Base-by-base conservation (phyloP, 768 basidiomycete genomes). In the Macrolepiota dolichaula region DNA sequence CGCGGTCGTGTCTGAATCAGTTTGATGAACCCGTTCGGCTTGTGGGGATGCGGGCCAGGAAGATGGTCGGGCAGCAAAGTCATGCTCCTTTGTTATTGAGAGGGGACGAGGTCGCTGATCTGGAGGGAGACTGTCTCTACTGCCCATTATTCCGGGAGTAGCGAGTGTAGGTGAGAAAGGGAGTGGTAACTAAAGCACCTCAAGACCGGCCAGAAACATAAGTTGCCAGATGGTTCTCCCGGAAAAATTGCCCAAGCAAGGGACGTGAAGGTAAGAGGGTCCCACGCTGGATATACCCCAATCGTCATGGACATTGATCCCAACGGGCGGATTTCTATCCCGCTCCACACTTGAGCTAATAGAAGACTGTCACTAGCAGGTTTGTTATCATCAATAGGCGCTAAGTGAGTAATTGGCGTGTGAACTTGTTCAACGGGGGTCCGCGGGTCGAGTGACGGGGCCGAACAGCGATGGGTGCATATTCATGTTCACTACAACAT, bases 1-100 rank as follows among this genome's bases (percentile, higher is more conserved):
- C 27, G 76, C 79, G n/a, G 83, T 77, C 22, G 75, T 76, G 57
- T 79, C 79, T 10, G 78, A 73, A 51, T 79, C 78, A 6, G 73
- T 71, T 22, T 65, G 63, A 13, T 63, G 52, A 35, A 11, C n/a
- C 58, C 59, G 56, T 2, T 63, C 57, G 36, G 19, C 29, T 46
- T 25, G 63, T 51, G 52, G 59, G 9, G 44, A 47, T 22, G 53
- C 15, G 15, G 35, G 51, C 60, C 61, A 24, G 55, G 50, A 27
- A 25, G 22, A 27, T 29, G 55, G 59, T 46, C 50, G 55, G 29
- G 59, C 59, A 35, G 55, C 42, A 63, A 67, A 67, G 44, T 72
- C 68, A 37, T 68, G 67, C 59, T 69, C 66, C 49, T 68, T 69
- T 19, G 44, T 12, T 27, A 55, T 44, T 19, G 47, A 59, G 37